phyloP scores from a whole-genome alignment of 768 basidiomycete species.

The Lentinula sp. region DNA sequence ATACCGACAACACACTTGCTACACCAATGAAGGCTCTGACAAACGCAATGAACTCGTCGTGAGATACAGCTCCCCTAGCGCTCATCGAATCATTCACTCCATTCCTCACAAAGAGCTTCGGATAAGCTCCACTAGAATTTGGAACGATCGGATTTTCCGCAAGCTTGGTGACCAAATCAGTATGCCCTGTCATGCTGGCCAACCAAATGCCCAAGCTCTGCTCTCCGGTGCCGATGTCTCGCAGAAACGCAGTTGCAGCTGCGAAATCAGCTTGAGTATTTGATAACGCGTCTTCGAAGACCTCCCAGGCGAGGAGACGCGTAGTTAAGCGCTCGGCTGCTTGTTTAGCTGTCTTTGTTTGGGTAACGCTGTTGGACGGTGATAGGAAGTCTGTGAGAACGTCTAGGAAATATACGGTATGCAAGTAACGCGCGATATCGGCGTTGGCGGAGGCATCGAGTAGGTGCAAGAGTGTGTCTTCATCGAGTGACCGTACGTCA shows the following conservation, averaged over 20 bases:
- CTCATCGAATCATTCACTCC: neutral
- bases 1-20: constrained; percentile 59
- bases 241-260: constrained; percentile 43
- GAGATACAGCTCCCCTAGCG: constrained; percentile 22
- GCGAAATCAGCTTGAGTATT: constrained; percentile 47
- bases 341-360: constrained; percentile 36
- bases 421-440: constrained; percentile 53
- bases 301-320: constrained; percentile 52
- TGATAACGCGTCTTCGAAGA: constrained; percentile 55
- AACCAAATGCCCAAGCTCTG: constrained; percentile 69
- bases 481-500: constrained; percentile 44
- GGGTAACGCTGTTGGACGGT: constrained; percentile 29
- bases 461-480: constrained; percentile 49
- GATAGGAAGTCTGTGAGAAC: constrained; percentile 30
- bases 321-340: constrained; percentile 40
- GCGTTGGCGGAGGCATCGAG: constrained; percentile 60
- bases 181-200: constrained; percentile 58
- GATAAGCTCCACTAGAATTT: constrained; percentile 20
- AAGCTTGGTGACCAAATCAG: constrained; percentile 41
- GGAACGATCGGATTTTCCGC: constrained; percentile 31
- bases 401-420: constrained; percentile 35
- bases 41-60: constrained; percentile 58
- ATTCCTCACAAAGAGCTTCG: constrained; percentile 32
- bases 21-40: constrained; percentile 66
- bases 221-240: constrained; percentile 59